Base-by-base conservation (phyloP, 805 yeast genomes). In the Candida namnaoensis region DNA sequence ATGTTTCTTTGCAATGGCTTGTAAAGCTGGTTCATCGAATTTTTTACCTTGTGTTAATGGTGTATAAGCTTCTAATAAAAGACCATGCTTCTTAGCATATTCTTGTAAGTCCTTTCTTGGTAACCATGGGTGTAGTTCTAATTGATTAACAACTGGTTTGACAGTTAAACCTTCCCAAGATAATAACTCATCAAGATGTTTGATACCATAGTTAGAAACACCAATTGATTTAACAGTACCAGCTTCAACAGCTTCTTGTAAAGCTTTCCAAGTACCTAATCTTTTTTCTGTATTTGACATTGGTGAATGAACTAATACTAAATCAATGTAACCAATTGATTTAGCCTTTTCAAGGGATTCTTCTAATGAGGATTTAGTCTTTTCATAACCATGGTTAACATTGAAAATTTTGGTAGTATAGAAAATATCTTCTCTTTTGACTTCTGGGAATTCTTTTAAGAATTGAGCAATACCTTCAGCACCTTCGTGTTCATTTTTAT, bases 401-500 rank as follows among this genome's bases (percentile, higher is more conserved):
- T 79, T 76, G 87, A 87, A 80, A 19, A 82, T 53, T 53, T 83
- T 83, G 6, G 90, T 80, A 11, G 84, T 78, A 59, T 80, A 74
- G 45, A 64, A 69, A 12, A 75, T 50, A 28, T 80, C 80, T 34
- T 67, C 66, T 53, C 86, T 68, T 77, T 43, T 74, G 76, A 48
- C 82, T 68, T 46, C 68, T 71, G 27, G 70, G 57, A 7, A 58
- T 55, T 4, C 76, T 76, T 40, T 68, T 71, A 74, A 62, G 41
- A 74, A 53, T 46, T 72, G 72, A 43, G 68, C 64, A 43, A 77
- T 53, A 7, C 69, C 90, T 39, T 68, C 66, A 32, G 93, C 88
- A 15, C 82, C 82, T 47, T 73, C 79, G n/a, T 57, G 66, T 58
- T 84, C 93, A 57, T 81, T 80, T 5, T 72, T 71, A 56, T 82